Percentiles rank a stretch among this genome's conserved stretches.
These are phyloP conservation scores for Entonaema liquescens DNA, from an alignment of 495 filamentous ascomycete genomes.

Conservation along the genomic window DNA sequence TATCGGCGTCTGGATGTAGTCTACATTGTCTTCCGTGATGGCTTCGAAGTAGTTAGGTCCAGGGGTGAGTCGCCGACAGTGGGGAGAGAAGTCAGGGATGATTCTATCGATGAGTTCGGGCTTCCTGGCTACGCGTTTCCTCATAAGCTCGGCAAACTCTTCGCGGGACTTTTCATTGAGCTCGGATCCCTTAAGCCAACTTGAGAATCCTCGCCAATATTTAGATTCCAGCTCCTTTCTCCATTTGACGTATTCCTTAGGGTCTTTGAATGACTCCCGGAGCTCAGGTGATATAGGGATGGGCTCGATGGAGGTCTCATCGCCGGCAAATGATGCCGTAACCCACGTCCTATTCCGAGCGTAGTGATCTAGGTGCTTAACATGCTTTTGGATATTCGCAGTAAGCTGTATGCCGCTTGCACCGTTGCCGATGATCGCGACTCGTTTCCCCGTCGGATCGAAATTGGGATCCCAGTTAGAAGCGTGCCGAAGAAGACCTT, in stretches of 20 bases:
- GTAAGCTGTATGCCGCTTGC: constrained; percentile 68
- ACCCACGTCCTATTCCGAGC: constrained; percentile 75
- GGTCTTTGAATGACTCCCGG: constrained; percentile 53
- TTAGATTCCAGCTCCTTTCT: constrained; percentile 62
- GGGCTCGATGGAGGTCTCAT: constrained; percentile 53
- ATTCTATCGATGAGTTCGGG: constrained; percentile 64
- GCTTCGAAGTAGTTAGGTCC: constrained; percentile 78
- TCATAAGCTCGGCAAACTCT: constrained; percentile 62
- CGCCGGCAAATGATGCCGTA: constrained; percentile 58
- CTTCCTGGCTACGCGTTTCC: constrained; percentile 60
- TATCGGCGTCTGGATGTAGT: constrained; percentile 66
- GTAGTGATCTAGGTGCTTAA: constrained; percentile 67
- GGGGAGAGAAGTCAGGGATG: constrained; percentile 70
- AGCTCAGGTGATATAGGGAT: constrained; percentile 62
- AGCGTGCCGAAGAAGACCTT: constrained; percentile 63
- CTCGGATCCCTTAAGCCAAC: constrained; percentile 63
- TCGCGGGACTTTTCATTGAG: constrained; percentile 59
- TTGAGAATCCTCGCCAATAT: constrained; percentile 65
- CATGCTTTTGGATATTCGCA: constrained; percentile 62
- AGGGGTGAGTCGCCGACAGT: constrained; percentile 75
- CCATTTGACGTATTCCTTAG: constrained; percentile 52
- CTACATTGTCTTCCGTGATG: constrained; percentile 68
- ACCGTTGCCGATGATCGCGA: constrained; percentile 68
- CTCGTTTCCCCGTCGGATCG: constrained; percentile 58
- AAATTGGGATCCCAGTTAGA: constrained; percentile 61